A percentile compares a stretch with the other conserved stretches of the same genome.
Conservation (phyloP, 2,329 filamentous ascomycete species). For the Sclerotiophoma versabilis region DNA sequence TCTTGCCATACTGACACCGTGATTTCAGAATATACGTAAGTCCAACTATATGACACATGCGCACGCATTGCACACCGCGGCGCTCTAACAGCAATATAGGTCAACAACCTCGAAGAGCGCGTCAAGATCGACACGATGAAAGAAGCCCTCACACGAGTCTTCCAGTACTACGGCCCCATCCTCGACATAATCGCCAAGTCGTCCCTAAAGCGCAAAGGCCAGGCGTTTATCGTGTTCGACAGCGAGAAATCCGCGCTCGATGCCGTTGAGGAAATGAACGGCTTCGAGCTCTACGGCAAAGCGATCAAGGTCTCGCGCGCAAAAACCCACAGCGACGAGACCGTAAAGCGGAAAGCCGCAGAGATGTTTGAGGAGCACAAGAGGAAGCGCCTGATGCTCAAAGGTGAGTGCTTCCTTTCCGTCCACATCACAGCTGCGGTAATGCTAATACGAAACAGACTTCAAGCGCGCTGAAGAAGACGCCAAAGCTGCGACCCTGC, state of each 20-base stretch:
- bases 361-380: conserved; percentile 91
- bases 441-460: conserved; percentile 53
- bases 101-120: conserved; percentile 89
- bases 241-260: conserved; percentile 76
- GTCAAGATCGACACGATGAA: conserved; percentile 82
- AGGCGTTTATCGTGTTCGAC: conserved; percentile 94
- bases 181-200: conserved; percentile 87
- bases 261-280: conserved; percentile 88
- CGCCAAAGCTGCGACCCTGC: conserved; percentile 77
- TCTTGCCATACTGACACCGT: conserved; percentile 6
- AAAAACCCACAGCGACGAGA: conserved; percentile 84
- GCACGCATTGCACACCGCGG: conserved; percentile 32
- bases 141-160: conserved; percentile 76
- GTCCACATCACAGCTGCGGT: background rate
- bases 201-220: conserved; percentile 90
- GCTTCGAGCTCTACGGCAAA: conserved; percentile 92
- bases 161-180: conserved; percentile 86
- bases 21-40: conserved; percentile 46
- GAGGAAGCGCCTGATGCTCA: conserved; percentile 82
- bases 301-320: conserved; percentile 86
- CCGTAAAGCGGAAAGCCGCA: conserved; percentile 75
- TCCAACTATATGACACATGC: conserved; percentile 6
- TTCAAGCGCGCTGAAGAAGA: conserved; percentile 84
- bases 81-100: conserved; percentile 43
- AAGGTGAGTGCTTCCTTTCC: conserved; percentile 64